Evolutionary conservation across 306 rosid species (phyloP).

Genomic region (Trifolium repens): DNA sequence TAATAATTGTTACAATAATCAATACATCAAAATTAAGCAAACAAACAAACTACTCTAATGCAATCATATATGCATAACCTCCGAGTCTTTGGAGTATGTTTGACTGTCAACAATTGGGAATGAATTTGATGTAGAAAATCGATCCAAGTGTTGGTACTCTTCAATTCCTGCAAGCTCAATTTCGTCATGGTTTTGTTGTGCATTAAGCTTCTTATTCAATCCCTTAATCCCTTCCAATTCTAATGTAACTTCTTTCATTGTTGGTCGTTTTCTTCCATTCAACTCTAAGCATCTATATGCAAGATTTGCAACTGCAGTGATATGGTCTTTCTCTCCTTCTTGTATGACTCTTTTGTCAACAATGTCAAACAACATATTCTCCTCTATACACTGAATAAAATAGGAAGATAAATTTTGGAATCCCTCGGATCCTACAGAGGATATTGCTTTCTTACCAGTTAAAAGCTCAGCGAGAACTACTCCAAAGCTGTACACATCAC

Average conservation of each 20-base stretch:
- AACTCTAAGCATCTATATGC: conserved; percentile 50
- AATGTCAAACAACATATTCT: conserved; percentile 41
- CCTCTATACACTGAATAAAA: conserved; percentile 40
- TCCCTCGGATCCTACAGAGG: neutral
- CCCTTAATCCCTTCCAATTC: conserved; percentile 48
- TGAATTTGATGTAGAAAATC: neutral
- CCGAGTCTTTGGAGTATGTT: neutral
- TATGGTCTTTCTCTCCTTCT: conserved; percentile 41
- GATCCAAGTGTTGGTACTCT: neutral
- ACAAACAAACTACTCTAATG: neutral
- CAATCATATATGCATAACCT: neutral
- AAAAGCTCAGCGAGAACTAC: conserved; percentile 45
- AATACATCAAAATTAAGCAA: neutral
- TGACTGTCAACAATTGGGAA: neutral
- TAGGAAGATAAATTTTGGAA: conserved; percentile 41
- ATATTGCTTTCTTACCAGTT: conserved; percentile 30
- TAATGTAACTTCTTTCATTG: conserved; percentile 52
- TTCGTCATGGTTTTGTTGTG: conserved; percentile 23
- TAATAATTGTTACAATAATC: neutral
- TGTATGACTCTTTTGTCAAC: conserved; percentile 43
- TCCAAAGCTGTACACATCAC: conserved; percentile 47
- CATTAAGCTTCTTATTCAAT: neutral
- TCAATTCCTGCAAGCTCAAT: conserved; percentile 15
- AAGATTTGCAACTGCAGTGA: conserved; percentile 45
- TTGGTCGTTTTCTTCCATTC: conserved; percentile 56